phyloP scores from a whole-genome alignment of 192 early-diverging fungal genomes.

The Coemansia sp. region DNA sequence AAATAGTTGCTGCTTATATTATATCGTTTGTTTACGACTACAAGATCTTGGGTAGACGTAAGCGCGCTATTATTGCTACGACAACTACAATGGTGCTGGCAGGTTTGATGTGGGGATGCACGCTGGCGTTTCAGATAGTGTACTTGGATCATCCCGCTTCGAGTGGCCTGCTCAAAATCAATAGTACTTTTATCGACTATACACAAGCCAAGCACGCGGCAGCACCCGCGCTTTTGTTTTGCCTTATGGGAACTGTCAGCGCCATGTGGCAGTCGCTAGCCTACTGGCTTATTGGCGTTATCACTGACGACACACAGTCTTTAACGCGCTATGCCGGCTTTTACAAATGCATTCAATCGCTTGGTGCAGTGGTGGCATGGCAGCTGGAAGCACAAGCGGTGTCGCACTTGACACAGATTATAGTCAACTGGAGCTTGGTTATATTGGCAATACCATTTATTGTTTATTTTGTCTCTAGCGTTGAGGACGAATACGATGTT shows the following conservation, averaged over 20 bases:
- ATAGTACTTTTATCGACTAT: slow-evolving; percentile 45
- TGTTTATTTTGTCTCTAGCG: slow-evolving; percentile 40
- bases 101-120: slow-evolving; percentile 50
- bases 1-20: slow-evolving; percentile 66
- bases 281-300: slow-evolving; percentile 81
- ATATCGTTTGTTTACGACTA: slow-evolving; percentile 55
- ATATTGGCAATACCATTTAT: slow-evolving; percentile 51
- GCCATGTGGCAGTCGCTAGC: slow-evolving; percentile 72
- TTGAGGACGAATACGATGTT: slow-evolving; percentile 19
- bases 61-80: slow-evolving; percentile 18
- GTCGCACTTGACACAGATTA: slow-evolving; percentile 45
- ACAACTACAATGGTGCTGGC: slow-evolving; percentile 9
- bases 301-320: slow-evolving; percentile 71
- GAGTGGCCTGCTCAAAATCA: neutral
- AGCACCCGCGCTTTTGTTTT: slow-evolving; percentile 64
- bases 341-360: slow-evolving; percentile 84
- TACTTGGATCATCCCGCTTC: slow-evolving; percentile 32
- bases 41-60: slow-evolving; percentile 15
- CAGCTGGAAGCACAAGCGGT: slow-evolving; percentile 59
- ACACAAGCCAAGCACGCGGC: slow-evolving; percentile 52
- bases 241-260: slow-evolving; percentile 71
- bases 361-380: slow-evolving; percentile 65
- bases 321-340: slow-evolving; percentile 72
- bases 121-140: slow-evolving; percentile 59
- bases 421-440: slow-evolving; percentile 55